Conservation (phyloP, 2,329 filamentous ascomycete species). For the Helotiales sp. region DNA sequence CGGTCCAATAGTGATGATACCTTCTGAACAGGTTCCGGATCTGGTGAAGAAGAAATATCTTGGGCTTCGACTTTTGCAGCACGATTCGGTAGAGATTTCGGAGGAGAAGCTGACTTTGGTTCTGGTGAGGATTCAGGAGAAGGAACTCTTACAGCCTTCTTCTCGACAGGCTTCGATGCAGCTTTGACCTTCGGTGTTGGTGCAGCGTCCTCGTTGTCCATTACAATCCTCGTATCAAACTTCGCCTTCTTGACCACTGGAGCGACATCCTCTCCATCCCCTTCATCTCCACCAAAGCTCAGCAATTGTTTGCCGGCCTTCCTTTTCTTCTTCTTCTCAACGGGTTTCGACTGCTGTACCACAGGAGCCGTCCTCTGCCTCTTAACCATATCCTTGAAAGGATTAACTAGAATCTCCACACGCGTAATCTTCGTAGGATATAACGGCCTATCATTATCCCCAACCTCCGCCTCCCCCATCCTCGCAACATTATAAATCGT, state of each 20-base stretch:
- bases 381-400: slow-evolving; percentile 79
- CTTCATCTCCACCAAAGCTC: slow-evolving; percentile 71
- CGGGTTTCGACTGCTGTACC: slow-evolving; percentile 43
- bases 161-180: slow-evolving; percentile 36
- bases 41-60: slow-evolving; percentile 38
- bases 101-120: slow-evolving; percentile 32
- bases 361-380: slow-evolving; percentile 56
- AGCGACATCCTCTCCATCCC: slow-evolving; percentile 48
- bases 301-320: slow-evolving; percentile 75
- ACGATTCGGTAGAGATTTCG: slow-evolving; percentile 28
- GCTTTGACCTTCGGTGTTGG: slow-evolving; percentile 34
- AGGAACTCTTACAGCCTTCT: slow-evolving; percentile 31
- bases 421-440: slow-evolving; percentile 80
- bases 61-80: slow-evolving; percentile 35
- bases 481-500: slow-evolving; percentile 95
- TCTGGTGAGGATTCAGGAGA: slow-evolving; percentile 41
- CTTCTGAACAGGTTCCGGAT: slow-evolving; percentile 38
- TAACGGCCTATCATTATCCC: slow-evolving; percentile 78
- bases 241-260: slow-evolving; percentile 73
- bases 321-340: slow-evolving; percentile 64
- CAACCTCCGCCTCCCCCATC: slow-evolving; percentile 86
- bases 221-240: slow-evolving; percentile 75
- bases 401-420: slow-evolving; percentile 77
- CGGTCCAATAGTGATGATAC: slow-evolving; percentile 54
- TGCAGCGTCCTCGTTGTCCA: slow-evolving; percentile 46